Base-by-base conservation (phyloP, 139 green algal genomes). In the Micromonas commoda region DNA sequence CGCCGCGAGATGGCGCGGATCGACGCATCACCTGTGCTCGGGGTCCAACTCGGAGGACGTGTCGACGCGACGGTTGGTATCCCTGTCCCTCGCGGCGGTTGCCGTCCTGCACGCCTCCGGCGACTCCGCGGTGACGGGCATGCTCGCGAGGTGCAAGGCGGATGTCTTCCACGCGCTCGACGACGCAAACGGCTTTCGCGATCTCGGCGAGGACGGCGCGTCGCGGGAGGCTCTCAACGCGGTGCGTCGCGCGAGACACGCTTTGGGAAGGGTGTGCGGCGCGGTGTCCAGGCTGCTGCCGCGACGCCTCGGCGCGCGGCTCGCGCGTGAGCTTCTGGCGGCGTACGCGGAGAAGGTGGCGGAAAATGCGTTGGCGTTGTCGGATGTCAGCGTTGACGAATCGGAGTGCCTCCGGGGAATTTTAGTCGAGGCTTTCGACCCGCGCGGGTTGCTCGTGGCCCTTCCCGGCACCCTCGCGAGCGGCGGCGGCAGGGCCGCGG, bases 341-440 rank as follows among this genome's bases (percentile, higher is more conserved):
- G 24, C 2, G 1, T 75, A 64, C 68, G 68, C 68, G 19, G 24
- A 21, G 1, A 35, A 37, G 19, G 53, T 75, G 37, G 33, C 34
- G 23, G 24, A 33, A 19, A 37, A 60, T 19, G 53, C 61, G 34
- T 29, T 63, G 19, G 31, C 37, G 6, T 21, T 75, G 37, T 13
- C 60, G 3, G 68, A 75, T 32, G 61, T 75, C 38, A 63, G 37
- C 2, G 68, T 29, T 19, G 68, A 75, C 3, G 68, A 75, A 3
- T 60, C 68, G 37, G 35, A 61, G 4, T 35, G 37, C 37, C 5
- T 75, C 0, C 60, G 34, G 3, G 68, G 61, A 13, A 31, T 29
- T 29, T 21, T 75, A n/a, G 68, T 24, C 0, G 68, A 61, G 24
- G 68, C 68, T 1, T 75, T 75, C 3, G 9, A 57, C 9, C 45